Evolutionary conservation across 1,284 basidiomycete species (phyloP), one percentile per base, ranked within the genome.

Genomic region (Agaricales sp.): DNA sequence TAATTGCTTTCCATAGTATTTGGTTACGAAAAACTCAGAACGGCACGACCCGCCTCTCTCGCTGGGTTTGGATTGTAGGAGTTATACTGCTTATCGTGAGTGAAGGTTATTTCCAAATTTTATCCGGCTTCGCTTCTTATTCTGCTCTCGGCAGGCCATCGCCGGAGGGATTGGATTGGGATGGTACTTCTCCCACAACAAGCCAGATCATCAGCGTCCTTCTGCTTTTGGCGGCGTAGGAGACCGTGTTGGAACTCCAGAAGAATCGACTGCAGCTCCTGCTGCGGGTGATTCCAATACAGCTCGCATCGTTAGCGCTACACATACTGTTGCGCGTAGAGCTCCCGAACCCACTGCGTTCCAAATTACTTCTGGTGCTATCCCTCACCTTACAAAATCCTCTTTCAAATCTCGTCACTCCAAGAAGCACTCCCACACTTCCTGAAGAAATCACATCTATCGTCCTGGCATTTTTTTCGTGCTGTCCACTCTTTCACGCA

Each of bases 31-130:
- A 85, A 61, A 82, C 80, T 0, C 73, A 76, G 55, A 68, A 55
- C 53, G 75, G 79, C 13, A 63, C 64, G 0, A 70, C 64, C 21
- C 68, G 73, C 24, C 59, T 83, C 53, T 77, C 76, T 4, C 72
- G 78, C 41, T 84, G 78, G 77, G 75, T 88, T 1, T 87, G 82
- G 80, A 52, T 86, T 45, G 58, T 79, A 43, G 84, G 78, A 19
- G 54, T 87, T 16, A 19, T 78, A 39, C 57, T 89, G 20, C 58
- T 89, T 41, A 58, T 80, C 43, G 74, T 77, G 51, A 52, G 75
- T 64, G 50, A 53, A 11, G 22, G n/a, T 12, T 23, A n/a, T 46
- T 21, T 51, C 12, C 44, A 19, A 46, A 43, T 4, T 6, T 25
- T 43, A 2, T n/a, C 30, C 25, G 55, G 16, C 14, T 13, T 13